phyloP scores from a whole-genome alignment of 805 yeast genomes.

The Cyberlindnera suaveolens region DNA sequence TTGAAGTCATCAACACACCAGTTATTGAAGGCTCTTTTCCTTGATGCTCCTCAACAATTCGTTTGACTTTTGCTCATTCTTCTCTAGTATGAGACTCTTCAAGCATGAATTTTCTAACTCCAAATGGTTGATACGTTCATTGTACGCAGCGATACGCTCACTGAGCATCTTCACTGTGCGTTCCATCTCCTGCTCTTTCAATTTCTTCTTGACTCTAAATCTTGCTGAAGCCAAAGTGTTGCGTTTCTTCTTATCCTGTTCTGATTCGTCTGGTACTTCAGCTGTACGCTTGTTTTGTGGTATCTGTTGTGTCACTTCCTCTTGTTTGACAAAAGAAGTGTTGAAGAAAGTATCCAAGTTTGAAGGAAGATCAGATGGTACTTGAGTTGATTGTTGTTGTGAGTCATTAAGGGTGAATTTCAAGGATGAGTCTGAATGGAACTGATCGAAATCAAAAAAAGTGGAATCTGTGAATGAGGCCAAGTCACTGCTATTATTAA shows the following conservation, averaged over 20 bases:
- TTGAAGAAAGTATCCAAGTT: background rate
- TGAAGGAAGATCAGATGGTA: slow-evolving; percentile 3
- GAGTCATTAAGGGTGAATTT: slow-evolving; percentile 3
- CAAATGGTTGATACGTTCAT: slow-evolving; percentile 41
- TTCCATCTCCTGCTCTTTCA: slow-evolving; percentile 55
- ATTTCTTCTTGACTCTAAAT: slow-evolving; percentile 55
- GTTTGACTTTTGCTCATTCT: slow-evolving; percentile 37
- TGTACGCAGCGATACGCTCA: slow-evolving; percentile 39
- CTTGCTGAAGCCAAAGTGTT: slow-evolving; percentile 64
- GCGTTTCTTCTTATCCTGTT: slow-evolving; percentile 39
- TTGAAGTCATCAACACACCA: no score
- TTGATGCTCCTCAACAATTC: slow-evolving; percentile 32
- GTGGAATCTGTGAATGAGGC: slow-evolving; percentile 16
- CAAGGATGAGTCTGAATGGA: slow-evolving; percentile 9
- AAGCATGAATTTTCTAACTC: slow-evolving; percentile 59
- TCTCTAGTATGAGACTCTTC: slow-evolving; percentile 46
- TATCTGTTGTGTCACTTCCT: background rate
- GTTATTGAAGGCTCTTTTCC: slow-evolving; percentile 15
- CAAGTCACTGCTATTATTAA: slow-evolving; percentile 7
- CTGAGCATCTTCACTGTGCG: slow-evolving; percentile 35
- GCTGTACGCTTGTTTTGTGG: background rate
- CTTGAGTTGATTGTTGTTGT: background rate
- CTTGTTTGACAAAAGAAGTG: background rate
- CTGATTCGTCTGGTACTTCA: background rate
- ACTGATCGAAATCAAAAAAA: slow-evolving; percentile 22